These are phyloP conservation scores for Xanthoceras sorbifolium DNA, from an alignment of 345 rosid species.

Conservation along the genomic window DNA sequence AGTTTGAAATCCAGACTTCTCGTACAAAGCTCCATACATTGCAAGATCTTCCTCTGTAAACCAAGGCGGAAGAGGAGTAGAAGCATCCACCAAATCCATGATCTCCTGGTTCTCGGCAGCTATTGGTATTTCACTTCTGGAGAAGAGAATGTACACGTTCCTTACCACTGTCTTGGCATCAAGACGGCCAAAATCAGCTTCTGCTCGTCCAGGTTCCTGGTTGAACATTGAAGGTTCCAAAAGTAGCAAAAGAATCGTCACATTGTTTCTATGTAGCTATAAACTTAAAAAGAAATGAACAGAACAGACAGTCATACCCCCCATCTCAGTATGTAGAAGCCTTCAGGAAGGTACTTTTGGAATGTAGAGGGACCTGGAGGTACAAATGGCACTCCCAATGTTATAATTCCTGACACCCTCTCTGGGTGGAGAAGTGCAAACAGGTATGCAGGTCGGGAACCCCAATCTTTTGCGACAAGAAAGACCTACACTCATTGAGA, in stretches of 20 bases:
- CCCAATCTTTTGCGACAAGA: conserved; percentile 56
- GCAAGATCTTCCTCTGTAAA: conserved; percentile 55
- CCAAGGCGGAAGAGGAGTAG: conserved; percentile 60
- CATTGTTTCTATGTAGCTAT: neutral
- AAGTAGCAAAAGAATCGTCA: neutral
- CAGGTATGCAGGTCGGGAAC: conserved; percentile 42
- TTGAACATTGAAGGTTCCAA: neutral
- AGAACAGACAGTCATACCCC: conserved; percentile 26
- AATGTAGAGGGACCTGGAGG: conserved; percentile 30
- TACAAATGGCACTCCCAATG: conserved; percentile 47
- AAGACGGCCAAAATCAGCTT: conserved; percentile 61
- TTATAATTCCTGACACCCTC: conserved; percentile 47
- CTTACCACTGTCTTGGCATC: conserved; percentile 58
- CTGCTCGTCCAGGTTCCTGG: conserved; percentile 60
- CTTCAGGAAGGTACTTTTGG: conserved; percentile 48
- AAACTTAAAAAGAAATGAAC: neutral
- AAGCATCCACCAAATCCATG: conserved; percentile 56
- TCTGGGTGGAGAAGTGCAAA: conserved; percentile 48
- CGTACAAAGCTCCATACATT: conserved; percentile 49
- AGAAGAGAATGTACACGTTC: conserved; percentile 52
- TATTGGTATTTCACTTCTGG: conserved; percentile 55
- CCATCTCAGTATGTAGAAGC: conserved; percentile 57
- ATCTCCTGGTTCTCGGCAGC: conserved; percentile 57
- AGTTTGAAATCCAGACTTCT: conserved; percentile 57
- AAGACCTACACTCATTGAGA: conserved; percentile 40